Conservation (phyloP, 768 basidiomycete genomes). For the Termitomyces sp. region DNA sequence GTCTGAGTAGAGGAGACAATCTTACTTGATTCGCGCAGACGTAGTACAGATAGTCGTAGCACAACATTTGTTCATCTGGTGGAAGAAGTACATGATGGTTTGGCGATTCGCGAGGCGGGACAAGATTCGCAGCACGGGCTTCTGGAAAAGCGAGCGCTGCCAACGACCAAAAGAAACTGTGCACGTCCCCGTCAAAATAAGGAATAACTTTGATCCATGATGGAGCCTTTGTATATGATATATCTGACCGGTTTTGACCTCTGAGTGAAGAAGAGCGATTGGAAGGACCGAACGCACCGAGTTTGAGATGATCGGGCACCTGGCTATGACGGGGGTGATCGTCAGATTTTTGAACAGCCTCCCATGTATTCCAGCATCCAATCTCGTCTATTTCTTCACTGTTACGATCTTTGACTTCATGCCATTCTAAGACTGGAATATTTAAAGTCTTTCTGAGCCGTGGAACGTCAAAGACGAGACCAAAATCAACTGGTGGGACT, state of each 20-base stretch:
- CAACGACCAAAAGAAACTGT: constrained; percentile 45
- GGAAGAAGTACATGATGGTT: constrained; percentile 41
- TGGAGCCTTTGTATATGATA: constrained; percentile 52
- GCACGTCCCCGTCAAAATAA: constrained; percentile 41
- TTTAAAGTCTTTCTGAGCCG: constrained; percentile 44
- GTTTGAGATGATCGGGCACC: constrained; percentile 34
- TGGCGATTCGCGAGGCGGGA: constrained; percentile 40
- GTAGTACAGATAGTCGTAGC: constrained; percentile 55
- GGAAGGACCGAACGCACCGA: constrained; percentile 29
- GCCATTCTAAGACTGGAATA: constrained; percentile 59
- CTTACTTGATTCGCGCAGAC: constrained; percentile 45
- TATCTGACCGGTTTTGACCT: constrained; percentile 32
- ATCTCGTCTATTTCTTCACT: constrained; percentile 43
- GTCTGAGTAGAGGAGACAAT: constrained; percentile 2
- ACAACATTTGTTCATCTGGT: constrained; percentile 50
- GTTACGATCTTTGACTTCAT: constrained; percentile 52
- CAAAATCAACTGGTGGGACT: constrained; percentile 53
- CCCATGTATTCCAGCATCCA: constrained; percentile 59
- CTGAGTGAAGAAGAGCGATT: constrained; percentile 12
- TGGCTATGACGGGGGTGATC: constrained; percentile 37
- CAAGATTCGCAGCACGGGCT: constrained; percentile 34
- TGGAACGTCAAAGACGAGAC: constrained; percentile 60
- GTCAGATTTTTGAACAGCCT: constrained; percentile 41
- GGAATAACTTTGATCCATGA: constrained; percentile 49
- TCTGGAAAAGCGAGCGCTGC: constrained; percentile 48